phyloP scores from a whole-genome alignment of 1,284 basidiomycete species.

The Boletus semigastroideus region DNA sequence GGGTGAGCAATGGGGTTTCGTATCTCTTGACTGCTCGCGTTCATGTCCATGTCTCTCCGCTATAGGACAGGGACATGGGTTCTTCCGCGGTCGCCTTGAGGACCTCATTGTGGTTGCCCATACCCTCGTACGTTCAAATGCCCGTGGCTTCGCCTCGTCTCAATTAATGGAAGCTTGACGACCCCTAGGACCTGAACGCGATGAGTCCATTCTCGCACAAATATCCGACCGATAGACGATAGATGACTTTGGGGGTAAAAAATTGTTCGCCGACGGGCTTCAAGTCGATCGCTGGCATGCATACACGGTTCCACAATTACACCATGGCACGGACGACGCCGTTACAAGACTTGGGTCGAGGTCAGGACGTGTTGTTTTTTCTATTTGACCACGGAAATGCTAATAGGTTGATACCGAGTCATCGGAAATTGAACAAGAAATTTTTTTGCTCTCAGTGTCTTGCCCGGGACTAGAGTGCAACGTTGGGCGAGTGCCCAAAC shows the following conservation, averaged over 20 bases:
- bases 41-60: slow-evolving; percentile 12
- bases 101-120: slow-evolving; percentile 24
- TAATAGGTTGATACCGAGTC: neutral
- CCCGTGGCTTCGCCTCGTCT: slow-evolving; percentile 1
- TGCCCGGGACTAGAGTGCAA: neutral
- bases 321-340: too few species aligned
- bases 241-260: slow-evolving; percentile 8
- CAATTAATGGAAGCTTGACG: slow-evolving; percentile 24
- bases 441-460: neutral
- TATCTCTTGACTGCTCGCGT: too few species aligned
- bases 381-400: neutral
- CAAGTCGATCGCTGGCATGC: slow-evolving; percentile 2
- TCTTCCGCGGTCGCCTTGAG: slow-evolving; percentile 27
- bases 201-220: slow-evolving; percentile 3
- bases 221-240: slow-evolving; percentile 14
- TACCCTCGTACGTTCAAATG: slow-evolving; percentile 1
- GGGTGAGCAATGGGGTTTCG: neutral
- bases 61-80: slow-evolving; percentile 1
- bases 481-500: neutral
- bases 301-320: too few species aligned
- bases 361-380: too few species aligned
- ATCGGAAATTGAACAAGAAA: neutral
- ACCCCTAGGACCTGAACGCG: slow-evolving; percentile 6
- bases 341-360: too few species aligned
- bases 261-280: slow-evolving; percentile 11